These are phyloP conservation scores for Dichotomocladium elegans DNA, from an alignment of 371 early-diverging fungal genomes.

Conservation along the genomic window DNA sequence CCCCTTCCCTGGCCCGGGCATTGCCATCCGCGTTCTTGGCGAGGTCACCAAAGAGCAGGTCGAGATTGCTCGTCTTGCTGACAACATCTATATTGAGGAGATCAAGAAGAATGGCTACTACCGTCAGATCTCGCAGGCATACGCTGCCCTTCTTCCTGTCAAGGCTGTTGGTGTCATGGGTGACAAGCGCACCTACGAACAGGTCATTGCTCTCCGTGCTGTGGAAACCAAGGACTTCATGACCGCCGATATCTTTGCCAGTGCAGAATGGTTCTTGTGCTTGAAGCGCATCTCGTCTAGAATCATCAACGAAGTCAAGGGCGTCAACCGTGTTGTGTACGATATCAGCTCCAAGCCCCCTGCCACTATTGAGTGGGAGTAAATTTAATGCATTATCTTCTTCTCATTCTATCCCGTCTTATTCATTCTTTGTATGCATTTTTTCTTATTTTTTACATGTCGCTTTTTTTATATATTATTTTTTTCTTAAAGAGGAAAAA, in stretches of 20 bases:
- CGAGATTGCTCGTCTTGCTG: slow-evolving; percentile 90
- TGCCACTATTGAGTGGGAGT: slow-evolving; percentile 54
- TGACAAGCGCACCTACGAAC: slow-evolving; percentile 97
- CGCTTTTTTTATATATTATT: neutral
- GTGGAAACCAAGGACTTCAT: slow-evolving; percentile 96
- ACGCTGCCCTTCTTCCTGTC: slow-evolving; percentile 92
- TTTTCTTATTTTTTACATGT: too few species aligned
- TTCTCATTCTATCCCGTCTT: too few species aligned
- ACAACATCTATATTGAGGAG: slow-evolving; percentile 96
- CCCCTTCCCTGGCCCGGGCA: slow-evolving; percentile 98
- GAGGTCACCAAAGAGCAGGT: slow-evolving; percentile 93
- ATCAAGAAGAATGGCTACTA: slow-evolving; percentile 95
- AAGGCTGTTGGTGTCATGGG: slow-evolving; percentile 98
- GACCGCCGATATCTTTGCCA: slow-evolving; percentile 93
- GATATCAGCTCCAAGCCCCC: slow-evolving; percentile 95
- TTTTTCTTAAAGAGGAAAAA: too few species aligned
- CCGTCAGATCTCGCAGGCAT: slow-evolving; percentile 95
- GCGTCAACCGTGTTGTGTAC: slow-evolving; percentile 96
- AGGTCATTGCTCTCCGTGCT: slow-evolving; percentile 94
- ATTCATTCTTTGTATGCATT: neutral
- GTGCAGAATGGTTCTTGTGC: slow-evolving; percentile 48
- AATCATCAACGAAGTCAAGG: slow-evolving; percentile 97
- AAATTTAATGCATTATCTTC: too few species aligned
- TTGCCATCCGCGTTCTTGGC: slow-evolving; percentile 95
- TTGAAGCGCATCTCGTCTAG: slow-evolving; percentile 89